These are phyloP conservation scores for Testicularia cyperi DNA, from an alignment of 1,284 basidiomycete genomes.

Conservation along the genomic window DNA sequence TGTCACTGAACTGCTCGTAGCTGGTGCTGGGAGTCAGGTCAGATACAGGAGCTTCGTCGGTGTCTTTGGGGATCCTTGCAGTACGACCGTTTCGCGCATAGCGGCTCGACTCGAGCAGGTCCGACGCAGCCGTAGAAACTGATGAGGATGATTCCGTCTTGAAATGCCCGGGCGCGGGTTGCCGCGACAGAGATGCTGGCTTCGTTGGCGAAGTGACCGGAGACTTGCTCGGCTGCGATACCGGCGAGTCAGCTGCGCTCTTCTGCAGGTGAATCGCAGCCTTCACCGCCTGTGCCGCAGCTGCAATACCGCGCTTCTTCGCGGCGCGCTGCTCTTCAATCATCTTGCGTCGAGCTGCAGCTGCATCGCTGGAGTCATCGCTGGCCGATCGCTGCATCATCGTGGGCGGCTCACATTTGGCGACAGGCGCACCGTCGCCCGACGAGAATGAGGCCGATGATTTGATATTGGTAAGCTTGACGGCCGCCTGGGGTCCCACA, in stretches of 20 bases:
- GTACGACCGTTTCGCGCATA: too few relatives aligned
- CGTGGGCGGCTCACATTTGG: not conserved
- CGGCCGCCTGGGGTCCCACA: slow-evolving; percentile 13
- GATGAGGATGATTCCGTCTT: slow-evolving; percentile 34
- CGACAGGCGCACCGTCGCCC: not conserved
- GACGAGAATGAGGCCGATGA: slow-evolving; percentile 1
- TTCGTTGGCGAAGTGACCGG: too few relatives aligned
- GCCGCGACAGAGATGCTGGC: too few relatives aligned
- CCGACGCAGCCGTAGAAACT: slow-evolving; percentile 11
- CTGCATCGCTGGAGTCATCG: slow-evolving; percentile 10
- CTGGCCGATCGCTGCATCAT: slow-evolving; percentile 20
- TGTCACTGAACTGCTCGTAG: slow-evolving; percentile 25
- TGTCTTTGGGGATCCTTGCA: not conserved
- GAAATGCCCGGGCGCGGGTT: slow-evolving; percentile 7
- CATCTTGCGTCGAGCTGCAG: slow-evolving; percentile 28
- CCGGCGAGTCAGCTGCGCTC: too few relatives aligned
- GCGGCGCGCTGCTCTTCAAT: slow-evolving; percentile 44
- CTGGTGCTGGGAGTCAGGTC: slow-evolving; percentile 43
- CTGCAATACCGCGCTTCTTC: slow-evolving; percentile 27
- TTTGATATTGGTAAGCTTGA: slow-evolving; percentile 10
- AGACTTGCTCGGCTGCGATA: too few relatives aligned
- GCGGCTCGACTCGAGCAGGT: slow-evolving; percentile 10
- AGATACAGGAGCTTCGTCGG: not conserved
- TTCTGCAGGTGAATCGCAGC: too few relatives aligned
- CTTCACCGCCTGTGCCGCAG: too few relatives aligned